Evolutionary conservation across 208 protist species (phyloP), one percentile per base, ranked within the genome.

Genomic region (Vickermania spadyakhi): DNA sequence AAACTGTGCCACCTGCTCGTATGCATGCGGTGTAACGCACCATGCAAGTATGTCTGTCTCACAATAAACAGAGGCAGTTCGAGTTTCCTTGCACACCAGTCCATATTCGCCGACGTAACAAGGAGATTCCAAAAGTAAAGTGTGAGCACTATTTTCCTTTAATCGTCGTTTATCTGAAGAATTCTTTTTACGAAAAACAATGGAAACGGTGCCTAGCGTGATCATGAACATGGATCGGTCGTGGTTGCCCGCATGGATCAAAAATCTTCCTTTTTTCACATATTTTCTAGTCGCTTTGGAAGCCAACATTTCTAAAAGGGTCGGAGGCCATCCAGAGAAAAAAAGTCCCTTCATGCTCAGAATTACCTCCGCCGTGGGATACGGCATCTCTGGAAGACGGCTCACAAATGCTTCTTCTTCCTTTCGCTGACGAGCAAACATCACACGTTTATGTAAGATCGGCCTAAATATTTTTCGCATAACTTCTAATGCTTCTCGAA

Each of bases 41-140:
- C 87, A 94, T 50, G 74, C 81, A 29, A 75, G 84, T 60, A 91
- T 72, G 67, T 91, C 81, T 3, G 87, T 90, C 56, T 91, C 84
- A 60, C 87, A 94, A 25, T 80, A 58, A 68, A 94, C 91, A 7
- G 87, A 90, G 30, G 87, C 87, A 14, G 75, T 89, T n/a, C 87
- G 73, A 29, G 87, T 81, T 58, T 94, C 87, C 57, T 94, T 94
- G 58, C 87, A 94, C 4, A 94, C 84, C 0, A 94, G 70, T 25
- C 84, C 87, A 62, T 91, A 94, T 58, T 94, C 87, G 22, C 87
- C 87, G 0, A 90, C 87, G 68, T 94, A 94, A 64, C 82, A 89
- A 0, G 87, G 87, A 2, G 87, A 80, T 21, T 75, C 68, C 14
- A 94, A 75, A 5, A 75, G 51, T 28, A 94, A 80, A 27, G 73